Evolutionary conservation across 352 stramenopile genomes (phyloP), one percentile per base, ranked within the genome.

Genomic region (Thraustochytrium sp.): DNA sequence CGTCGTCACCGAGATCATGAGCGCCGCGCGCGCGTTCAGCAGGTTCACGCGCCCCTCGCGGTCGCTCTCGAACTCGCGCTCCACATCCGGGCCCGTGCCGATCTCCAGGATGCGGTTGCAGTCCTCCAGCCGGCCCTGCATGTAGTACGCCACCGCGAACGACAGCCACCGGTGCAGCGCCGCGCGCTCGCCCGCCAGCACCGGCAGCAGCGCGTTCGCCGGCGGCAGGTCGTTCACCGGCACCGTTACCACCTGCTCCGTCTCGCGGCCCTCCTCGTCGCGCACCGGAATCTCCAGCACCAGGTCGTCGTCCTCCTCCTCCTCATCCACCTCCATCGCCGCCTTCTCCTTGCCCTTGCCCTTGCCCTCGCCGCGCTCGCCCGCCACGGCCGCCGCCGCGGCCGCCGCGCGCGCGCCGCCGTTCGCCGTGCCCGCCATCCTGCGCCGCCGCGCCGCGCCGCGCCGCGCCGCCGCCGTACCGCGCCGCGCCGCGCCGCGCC

Each of bases 111-210:
- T 68, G 4, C 40, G 48, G n/a, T 65, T 34, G 40, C 31, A 80
- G 16, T 80, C 68, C 46, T 68, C 68, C 0, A 80, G 31, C 5
- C 68, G 68, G 48, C 51, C 68, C 31, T 80, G 68, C n/a, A 31
- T 16, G 51, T 80, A 72, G 68, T 80, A 80, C 46, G 48, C 68
- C 46, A 80, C 68, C 11, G 68, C 68, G 5, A 80, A 44, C 31
- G 42, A 21, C 49, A 80, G 42, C 68, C 68, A 80, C 21, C 68
- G 11, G 44, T 63, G 68, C 46, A 80, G 68, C 46, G 48, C 44
- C 3, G 68, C 31, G 34, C 42, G 18, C 68, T 80, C 68, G 13
- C 18, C 44, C 23, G 31, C 31, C 23, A 80, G 53, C 46, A 80
- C 48, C n/a, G 34, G 34, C 42, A 80, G 68, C 48, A 80, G 48